Conservation (phyloP, 148 eudicot species). For the Rhododendron henanense region DNA sequence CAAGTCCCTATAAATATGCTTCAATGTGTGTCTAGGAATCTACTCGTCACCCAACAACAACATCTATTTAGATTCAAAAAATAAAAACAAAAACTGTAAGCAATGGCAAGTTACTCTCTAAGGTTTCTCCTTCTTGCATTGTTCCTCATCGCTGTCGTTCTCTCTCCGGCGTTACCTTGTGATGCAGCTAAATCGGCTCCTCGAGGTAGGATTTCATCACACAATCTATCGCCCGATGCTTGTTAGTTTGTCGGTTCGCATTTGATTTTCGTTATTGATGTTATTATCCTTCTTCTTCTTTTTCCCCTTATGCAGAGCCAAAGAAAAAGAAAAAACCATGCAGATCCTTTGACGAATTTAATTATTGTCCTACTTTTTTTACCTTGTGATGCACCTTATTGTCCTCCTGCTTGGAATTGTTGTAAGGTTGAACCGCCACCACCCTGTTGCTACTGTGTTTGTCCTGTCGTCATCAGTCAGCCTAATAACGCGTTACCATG, state of each 20-base stretch:
- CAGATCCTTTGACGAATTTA: too few species aligned
- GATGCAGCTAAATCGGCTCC: neutral
- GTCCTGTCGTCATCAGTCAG: neutral
- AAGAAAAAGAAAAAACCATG: neutral
- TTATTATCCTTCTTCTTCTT: neutral
- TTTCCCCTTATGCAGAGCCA: neutral
- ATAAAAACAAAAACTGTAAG: neutral
- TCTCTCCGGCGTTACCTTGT: neutral
- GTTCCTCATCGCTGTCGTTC: neutral
- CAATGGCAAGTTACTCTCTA: constrained; percentile 13
- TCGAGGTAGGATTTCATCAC: neutral
- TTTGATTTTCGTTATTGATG: neutral
- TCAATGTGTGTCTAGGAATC: neutral
- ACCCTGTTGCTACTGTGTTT: constrained; percentile 3
- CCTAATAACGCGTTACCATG: neutral
- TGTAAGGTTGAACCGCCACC: constrained; percentile 11
- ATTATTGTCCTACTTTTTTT: too few species aligned
- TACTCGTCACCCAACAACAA: neutral
- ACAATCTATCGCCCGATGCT: neutral
- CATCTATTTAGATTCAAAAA: neutral
- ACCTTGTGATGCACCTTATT: neutral
- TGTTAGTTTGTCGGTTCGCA: too few species aligned
- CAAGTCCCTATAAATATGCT: neutral
- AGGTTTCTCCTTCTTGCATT: neutral
- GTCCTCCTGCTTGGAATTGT: constrained; percentile 20